Evolutionary conservation across 768 basidiomycete genomes (phyloP).

Genomic region (Trametes sanguinea): DNA sequence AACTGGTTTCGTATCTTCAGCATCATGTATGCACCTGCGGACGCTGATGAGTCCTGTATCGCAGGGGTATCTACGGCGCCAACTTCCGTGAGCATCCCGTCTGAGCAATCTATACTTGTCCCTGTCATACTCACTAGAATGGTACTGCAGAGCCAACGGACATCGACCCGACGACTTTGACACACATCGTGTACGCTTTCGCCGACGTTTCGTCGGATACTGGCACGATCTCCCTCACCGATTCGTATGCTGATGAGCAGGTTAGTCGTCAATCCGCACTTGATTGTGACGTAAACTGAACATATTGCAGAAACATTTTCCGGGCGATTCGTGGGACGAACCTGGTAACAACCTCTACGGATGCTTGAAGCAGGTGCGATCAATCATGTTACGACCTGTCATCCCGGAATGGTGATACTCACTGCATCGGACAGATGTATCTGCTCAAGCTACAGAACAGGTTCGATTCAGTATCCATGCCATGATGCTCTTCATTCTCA

Average conservation of each 20-base stretch:
- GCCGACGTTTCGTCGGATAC: constrained; percentile 66
- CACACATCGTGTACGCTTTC: constrained; percentile 81
- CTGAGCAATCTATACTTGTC: neutral
- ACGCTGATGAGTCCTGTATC: neutral
- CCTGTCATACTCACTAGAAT: neutral
- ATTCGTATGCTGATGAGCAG: constrained; percentile 73
- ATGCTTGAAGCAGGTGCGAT: constrained; percentile 69
- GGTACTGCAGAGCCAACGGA: constrained; percentile 59
- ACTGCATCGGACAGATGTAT: constrained; percentile 35
- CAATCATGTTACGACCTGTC: neutral
- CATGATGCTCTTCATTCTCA: neutral
- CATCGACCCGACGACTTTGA: constrained; percentile 58
- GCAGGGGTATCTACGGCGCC: constrained; percentile 35
- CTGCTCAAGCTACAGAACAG: constrained; percentile 63
- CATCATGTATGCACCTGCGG: neutral
- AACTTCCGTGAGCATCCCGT: constrained; percentile 32
- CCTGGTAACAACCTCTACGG: constrained; percentile 82
- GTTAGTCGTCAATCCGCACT: constrained; percentile 33
- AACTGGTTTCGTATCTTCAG: constrained; percentile 44
- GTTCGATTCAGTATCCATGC: constrained; percentile 12
- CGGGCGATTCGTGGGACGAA: constrained; percentile 76
- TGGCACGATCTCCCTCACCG: constrained; percentile 67
- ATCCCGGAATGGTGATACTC: neutral
- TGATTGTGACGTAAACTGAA: neutral
- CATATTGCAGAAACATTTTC: constrained; percentile 59